A percentile compares a stretch with the other conserved stretches of the same genome.
These are phyloP conservation scores for Boechera divaricarpa DNA, from an alignment of 345 rosid species.

Conservation along the genomic window DNA sequence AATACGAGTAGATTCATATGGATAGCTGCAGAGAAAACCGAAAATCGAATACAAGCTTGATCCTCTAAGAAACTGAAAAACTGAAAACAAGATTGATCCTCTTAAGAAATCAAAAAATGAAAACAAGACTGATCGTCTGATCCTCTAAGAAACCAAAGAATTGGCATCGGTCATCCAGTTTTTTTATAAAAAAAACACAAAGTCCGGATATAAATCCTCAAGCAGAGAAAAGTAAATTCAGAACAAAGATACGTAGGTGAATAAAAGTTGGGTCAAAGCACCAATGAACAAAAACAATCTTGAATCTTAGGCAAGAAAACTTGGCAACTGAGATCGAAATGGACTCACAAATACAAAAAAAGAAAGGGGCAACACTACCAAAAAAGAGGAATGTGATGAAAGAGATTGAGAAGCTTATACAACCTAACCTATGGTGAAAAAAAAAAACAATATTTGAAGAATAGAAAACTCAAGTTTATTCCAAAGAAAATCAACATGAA, in stretches of 20 bases:
- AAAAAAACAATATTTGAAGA: background rate
- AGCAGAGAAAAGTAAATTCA: constrained; percentile 7
- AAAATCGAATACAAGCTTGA: no score
- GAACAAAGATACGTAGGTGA: background rate
- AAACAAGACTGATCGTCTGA: no score
- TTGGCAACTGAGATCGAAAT: background rate
- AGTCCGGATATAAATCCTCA: background rate
- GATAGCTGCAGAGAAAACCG: background rate
- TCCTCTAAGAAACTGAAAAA: background rate
- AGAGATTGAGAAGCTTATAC: background rate
- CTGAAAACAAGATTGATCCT: constrained; percentile 18
- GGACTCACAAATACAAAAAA: background rate
- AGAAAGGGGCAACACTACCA: background rate
- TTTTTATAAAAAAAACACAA: background rate
- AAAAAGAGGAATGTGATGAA: background rate
- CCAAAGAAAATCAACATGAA: background rate
- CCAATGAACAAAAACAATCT: constrained; percentile 9
- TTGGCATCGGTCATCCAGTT: no score
- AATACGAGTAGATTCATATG: no score
- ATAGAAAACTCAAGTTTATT: constrained; percentile 9
- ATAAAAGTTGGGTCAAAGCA: constrained; percentile 2
- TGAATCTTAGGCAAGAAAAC: background rate
- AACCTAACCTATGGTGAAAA: background rate
- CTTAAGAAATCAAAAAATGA: background rate
- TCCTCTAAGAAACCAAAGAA: background rate